Evolutionary conservation across 768 basidiomycete species (phyloP).

Genomic region (Lactarius vividus): DNA sequence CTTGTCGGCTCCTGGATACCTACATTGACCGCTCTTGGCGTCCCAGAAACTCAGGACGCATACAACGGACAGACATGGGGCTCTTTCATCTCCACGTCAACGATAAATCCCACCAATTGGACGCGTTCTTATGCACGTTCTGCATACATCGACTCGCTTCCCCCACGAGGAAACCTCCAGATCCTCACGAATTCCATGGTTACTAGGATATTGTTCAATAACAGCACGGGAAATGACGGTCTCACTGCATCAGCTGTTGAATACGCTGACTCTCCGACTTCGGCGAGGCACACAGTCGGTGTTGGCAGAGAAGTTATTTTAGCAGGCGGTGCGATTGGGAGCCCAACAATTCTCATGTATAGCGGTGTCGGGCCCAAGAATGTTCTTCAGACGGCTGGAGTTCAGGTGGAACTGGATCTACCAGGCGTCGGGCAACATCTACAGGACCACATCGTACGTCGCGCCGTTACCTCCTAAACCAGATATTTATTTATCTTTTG

Average conservation of each 20-base stretch:
- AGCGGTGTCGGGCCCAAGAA: conserved; percentile 60
- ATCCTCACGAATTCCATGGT: conserved; percentile 61
- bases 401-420: conserved; percentile 46
- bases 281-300: conserved; percentile 41
- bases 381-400: conserved; percentile 45
- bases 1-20: conserved; percentile 44
- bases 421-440: conserved; percentile 63
- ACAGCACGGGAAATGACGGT: conserved; percentile 33
- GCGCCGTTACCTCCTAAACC: neutral
- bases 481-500: neutral
- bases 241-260: conserved; percentile 47
- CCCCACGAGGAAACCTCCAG: conserved; percentile 59
- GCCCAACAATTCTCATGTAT: conserved; percentile 52
- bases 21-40: conserved; percentile 45
- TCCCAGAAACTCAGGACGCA: conserved; percentile 41
- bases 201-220: conserved; percentile 48
- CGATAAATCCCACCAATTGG: conserved; percentile 62
- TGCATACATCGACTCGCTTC: conserved; percentile 62
- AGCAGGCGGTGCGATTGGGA: conserved; percentile 48
- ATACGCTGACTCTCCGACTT: conserved; percentile 41
- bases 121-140: conserved; percentile 65
- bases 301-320: conserved; percentile 61
- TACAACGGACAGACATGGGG: conserved; percentile 51
- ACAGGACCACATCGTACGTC: conserved; percentile 50
- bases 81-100: conserved; percentile 52